Conservation (phyloP, 495 filamentous ascomycete genomes). For the Penicillium daleae region DNA sequence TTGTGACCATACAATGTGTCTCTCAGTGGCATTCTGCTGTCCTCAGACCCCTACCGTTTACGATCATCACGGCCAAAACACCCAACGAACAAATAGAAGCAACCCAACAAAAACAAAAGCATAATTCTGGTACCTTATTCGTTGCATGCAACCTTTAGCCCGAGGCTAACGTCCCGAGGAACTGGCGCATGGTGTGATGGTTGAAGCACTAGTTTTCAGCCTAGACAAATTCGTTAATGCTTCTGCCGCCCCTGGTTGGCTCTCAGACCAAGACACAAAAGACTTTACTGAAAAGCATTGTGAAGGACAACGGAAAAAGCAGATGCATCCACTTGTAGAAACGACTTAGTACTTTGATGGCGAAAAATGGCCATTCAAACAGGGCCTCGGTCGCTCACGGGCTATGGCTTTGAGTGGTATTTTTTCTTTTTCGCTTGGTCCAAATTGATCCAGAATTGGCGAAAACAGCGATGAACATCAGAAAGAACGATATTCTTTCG, state of each 20-base stretch:
- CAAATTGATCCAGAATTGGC: neutral
- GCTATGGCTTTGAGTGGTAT: neutral
- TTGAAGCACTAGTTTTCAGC: slow-evolving; percentile 24
- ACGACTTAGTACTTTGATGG: neutral
- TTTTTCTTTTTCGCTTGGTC: neutral
- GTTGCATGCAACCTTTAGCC: slow-evolving; percentile 8
- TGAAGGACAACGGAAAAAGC: neutral
- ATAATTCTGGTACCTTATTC: neutral
- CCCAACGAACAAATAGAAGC: neutral
- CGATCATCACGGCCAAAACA: neutral
- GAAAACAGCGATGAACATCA: neutral
- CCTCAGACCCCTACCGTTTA: slow-evolving; percentile 6
- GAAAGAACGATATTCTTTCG: neutral
- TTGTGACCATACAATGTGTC: neutral
- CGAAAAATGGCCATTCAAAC: too few species aligned
- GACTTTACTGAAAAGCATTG: slow-evolving; percentile 3
- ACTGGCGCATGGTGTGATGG: slow-evolving; percentile 29
- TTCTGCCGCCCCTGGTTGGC: slow-evolving; percentile 18
- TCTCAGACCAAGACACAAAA: neutral
- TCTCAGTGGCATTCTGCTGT: neutral
- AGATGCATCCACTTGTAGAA: slow-evolving; percentile 1
- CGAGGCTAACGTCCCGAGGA: slow-evolving; percentile 18
- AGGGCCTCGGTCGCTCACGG: slow-evolving; percentile 1
- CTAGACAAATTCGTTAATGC: slow-evolving; percentile 20
- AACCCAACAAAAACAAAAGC: neutral